phyloP scores from a whole-genome alignment of 148 eudicot genomes.

The Camellia sinensis region DNA sequence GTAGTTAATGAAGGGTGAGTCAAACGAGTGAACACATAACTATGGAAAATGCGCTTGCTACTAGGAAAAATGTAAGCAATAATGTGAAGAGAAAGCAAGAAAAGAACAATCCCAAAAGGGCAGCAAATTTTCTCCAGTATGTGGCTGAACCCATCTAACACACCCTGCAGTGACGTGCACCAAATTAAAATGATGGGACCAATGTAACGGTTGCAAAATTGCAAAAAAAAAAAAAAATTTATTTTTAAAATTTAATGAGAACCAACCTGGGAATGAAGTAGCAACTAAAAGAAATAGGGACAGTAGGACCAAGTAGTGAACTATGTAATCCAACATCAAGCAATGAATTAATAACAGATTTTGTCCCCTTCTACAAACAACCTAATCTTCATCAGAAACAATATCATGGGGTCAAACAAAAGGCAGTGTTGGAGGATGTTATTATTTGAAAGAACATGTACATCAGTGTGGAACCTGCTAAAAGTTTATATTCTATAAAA shows the following conservation, averaged over 20 bases:
- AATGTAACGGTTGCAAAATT: constrained; percentile 10
- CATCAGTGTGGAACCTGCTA: constrained; percentile 6
- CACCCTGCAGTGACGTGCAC: constrained; percentile 62
- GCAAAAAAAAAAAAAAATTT: constrained; percentile 16
- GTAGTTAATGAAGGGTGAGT: not conserved
- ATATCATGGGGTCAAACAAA: constrained; percentile 12
- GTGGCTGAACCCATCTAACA: constrained; percentile 34
- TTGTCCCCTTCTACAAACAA: constrained; percentile 29
- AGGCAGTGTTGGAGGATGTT: not conserved
- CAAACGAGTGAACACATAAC: not conserved
- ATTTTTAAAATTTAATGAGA: constrained; percentile 16
- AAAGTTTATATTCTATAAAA: not conserved
- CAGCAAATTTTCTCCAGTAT: constrained; percentile 42
- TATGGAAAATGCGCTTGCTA: not conserved
- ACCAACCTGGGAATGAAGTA: constrained; percentile 43
- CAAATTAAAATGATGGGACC: constrained; percentile 33
- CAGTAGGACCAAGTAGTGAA: constrained; percentile 24
- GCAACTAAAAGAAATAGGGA: constrained; percentile 28
- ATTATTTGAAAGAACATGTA: constrained; percentile 10
- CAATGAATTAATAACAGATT: constrained; percentile 28
- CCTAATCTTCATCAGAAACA: constrained; percentile 28
- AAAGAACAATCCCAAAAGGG: constrained; percentile 16
- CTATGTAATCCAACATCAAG: constrained; percentile 27
- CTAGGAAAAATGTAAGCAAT: not conserved
- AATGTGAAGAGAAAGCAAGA: not conserved